Conservation (phyloP, 2,329 filamentous ascomycete genomes). For the Aspergillus pseudoviridinutans region DNA sequence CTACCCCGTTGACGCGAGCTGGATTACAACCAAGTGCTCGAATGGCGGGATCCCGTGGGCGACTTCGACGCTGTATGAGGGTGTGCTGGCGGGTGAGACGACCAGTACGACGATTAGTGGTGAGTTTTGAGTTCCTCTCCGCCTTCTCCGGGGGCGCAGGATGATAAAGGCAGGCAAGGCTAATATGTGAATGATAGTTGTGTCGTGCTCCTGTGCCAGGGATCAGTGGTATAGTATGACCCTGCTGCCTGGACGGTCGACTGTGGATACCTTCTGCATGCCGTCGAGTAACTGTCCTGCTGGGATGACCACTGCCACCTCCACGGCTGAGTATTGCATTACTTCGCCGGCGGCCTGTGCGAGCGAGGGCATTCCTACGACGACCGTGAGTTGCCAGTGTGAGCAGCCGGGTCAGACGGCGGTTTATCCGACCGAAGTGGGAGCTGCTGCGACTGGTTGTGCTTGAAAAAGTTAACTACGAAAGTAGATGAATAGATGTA, state of each 20-base stretch:
- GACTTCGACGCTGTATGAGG: slow-evolving; percentile 19
- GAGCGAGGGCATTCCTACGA: slow-evolving; percentile 9
- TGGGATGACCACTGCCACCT: slow-evolving; percentile 21
- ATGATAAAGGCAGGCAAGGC: neutral
- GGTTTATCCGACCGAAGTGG: slow-evolving; percentile 16
- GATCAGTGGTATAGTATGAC: slow-evolving; percentile 22
- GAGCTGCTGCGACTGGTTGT: slow-evolving; percentile 18
- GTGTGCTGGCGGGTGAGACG: slow-evolving; percentile 14
- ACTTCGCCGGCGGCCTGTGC: slow-evolving; percentile 9
- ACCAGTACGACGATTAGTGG: slow-evolving; percentile 14
- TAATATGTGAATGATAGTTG: slow-evolving; percentile 6
- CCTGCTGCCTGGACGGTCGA: neutral
- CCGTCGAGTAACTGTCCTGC: slow-evolving; percentile 18
- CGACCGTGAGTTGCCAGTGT: slow-evolving; percentile 16
- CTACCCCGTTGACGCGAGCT: slow-evolving; percentile 18
- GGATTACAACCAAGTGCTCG: slow-evolving; percentile 22
- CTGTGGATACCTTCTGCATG: slow-evolving; percentile 22
- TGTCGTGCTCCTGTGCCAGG: slow-evolving; percentile 20
- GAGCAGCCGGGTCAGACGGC: slow-evolving; percentile 13
- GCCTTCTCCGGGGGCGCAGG: too few species aligned
- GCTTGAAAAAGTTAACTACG: neutral
- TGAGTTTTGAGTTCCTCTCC: neutral
- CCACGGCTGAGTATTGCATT: slow-evolving; percentile 16
- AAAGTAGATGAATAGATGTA: neutral
- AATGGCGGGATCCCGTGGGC: slow-evolving; percentile 19